A percentile compares a stretch with the other conserved stretches of the same genome.
These are phyloP conservation scores for Pyricularia sp. DNA, from an alignment of 2,329 filamentous ascomycete genomes.

Conservation along the genomic window DNA sequence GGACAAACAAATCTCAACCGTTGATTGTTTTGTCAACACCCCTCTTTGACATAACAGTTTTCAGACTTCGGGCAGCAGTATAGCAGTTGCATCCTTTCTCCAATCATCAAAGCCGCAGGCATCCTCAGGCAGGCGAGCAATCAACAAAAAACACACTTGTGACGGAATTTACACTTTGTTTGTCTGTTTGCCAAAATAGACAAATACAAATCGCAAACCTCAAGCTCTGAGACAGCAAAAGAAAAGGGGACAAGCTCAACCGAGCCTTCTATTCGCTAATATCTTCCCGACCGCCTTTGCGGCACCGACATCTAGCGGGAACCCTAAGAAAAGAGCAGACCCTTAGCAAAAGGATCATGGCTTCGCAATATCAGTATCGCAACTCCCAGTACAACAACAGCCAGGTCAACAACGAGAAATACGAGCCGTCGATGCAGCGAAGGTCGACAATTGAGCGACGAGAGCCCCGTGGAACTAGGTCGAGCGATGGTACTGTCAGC, in stretches of 20 bases:
- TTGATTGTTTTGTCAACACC: background rate
- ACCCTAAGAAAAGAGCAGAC: background rate
- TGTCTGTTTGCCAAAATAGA: background rate
- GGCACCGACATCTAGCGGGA: background rate
- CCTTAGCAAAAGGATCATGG: slow-evolving; percentile 23
- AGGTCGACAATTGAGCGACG: slow-evolving; percentile 24
- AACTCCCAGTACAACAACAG: slow-evolving; percentile 35
- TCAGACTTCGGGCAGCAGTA: background rate
- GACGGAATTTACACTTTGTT: background rate
- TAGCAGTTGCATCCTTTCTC: background rate
- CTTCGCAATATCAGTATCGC: slow-evolving; percentile 38
- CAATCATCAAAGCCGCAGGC: background rate
- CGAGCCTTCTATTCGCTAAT: background rate
- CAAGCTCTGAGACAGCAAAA: background rate
- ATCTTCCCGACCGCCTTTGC: background rate
- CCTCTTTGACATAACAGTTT: background rate
- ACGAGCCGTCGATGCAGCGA: slow-evolving; percentile 25
- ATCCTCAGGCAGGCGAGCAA: background rate
- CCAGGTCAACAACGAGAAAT: slow-evolving; percentile 17
- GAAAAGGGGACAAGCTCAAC: background rate
- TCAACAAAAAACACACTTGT: background rate
- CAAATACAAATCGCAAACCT: background rate
- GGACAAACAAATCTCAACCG: background rate
- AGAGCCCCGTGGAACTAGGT: slow-evolving; percentile 44
- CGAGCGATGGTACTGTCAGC: slow-evolving; percentile 83